Evolutionary conservation across 2,329 filamentous ascomycete genomes (phyloP), one percentile per base, ranked within the genome.

Genomic region (Aspergillus tanneri): DNA sequence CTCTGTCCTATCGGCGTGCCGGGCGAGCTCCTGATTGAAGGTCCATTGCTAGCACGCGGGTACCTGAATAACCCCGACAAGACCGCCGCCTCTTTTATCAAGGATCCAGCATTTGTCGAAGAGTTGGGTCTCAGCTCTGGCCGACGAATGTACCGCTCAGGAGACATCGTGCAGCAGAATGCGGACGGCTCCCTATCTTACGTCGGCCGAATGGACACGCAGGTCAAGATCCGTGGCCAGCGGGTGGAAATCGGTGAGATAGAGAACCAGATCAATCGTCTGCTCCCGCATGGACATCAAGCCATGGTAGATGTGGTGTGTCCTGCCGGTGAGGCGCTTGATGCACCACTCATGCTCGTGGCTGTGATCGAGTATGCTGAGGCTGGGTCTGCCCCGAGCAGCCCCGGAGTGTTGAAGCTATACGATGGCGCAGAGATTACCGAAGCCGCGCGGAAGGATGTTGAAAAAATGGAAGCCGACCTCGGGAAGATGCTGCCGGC

Each of bases 171-270:
- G n/a, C n/a, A n/a, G n/a, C n/a, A n/a, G n/a, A n/a, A n/a, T n/a
- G n/a, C n/a, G n/a, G n/a, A n/a, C n/a, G n/a, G n/a, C n/a, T n/a
- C n/a, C n/a, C n/a, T n/a, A n/a, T n/a, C n/a, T n/a, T n/a, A n/a
- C n/a, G 43, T 66, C 2, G 65, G 64, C 1, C 57, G 67, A 28
- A 67, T 62, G 38, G 67, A 69, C 36, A 47, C 50, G 10, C 65
- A 70, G 39, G 57, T 68, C 23, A 69, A 69, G 44, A 40, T 68
- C 3, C 57, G 59, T 28, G 67, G 67, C 3, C 66, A 67, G 43
- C 57, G 64, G 7, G 50, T 70, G 10, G 66, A 68, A 37, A 48
- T 64, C 2, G 64, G 57, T 5, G 65, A 67, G 38, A 53, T 69
- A 5, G 64, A 69, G 49, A 53, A 55, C 21, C 42, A 47, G 28